Percentiles rank a stretch among this genome's conserved stretches.
phyloP scores from a whole-genome alignment of 345 rosid genomes.

The Camelina laxa region DNA sequence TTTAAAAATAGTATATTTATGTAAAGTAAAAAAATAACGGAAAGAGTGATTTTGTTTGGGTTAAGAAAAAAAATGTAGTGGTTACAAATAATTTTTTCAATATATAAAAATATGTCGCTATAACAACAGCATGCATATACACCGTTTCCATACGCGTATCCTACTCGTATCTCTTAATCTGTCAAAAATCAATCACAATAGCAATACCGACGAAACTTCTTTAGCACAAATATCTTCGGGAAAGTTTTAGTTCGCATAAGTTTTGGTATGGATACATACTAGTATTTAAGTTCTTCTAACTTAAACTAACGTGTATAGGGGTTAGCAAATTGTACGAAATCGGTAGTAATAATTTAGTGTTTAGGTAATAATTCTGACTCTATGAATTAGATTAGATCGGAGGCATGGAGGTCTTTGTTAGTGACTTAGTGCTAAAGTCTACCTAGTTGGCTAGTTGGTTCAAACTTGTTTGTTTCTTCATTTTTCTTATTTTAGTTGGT shows the following conservation, averaged over 20 bases:
- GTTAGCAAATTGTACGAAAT: no score
- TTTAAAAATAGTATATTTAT: neutral
- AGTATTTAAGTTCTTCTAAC: neutral
- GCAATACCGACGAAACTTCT: neutral
- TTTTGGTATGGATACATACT: neutral
- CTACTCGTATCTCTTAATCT: neutral
- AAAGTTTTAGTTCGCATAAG: neutral
- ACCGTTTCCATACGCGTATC: constrained; percentile 10
- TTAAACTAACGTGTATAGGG: no score
- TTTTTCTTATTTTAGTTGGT: neutral
- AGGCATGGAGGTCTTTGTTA: no score
- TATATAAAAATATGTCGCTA: neutral
- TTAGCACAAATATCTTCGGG: neutral
- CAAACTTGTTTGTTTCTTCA: neutral
- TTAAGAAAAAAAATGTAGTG: neutral
- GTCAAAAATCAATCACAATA: neutral
- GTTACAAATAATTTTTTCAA: neutral
- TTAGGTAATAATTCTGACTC: no score
- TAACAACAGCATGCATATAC: neutral
- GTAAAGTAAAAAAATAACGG: neutral
- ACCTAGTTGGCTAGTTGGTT: neutral
- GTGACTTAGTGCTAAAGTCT: no score
- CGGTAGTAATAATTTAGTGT: no score
- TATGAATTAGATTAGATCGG: no score
- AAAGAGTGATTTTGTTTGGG: constrained; percentile 3